These are phyloP conservation scores for Xylariaceae sp. DNA, from an alignment of 2,329 filamentous ascomycete genomes.

Conservation along the genomic window DNA sequence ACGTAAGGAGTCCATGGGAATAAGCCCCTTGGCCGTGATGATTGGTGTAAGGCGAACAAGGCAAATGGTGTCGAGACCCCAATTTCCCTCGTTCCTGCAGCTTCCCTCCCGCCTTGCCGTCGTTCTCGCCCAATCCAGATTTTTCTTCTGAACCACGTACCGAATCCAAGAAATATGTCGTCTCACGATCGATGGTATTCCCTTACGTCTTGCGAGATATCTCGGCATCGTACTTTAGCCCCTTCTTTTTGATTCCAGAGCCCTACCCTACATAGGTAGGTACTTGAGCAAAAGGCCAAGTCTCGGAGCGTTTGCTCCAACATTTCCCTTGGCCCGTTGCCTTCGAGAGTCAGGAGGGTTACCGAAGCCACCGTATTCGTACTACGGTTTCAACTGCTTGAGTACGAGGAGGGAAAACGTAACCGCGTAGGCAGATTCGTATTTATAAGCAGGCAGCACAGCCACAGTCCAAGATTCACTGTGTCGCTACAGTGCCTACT, in stretches of 20 bases:
- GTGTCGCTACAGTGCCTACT: not conserved
- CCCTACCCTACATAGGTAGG: too few relatives aligned
- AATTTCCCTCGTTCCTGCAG: not conserved
- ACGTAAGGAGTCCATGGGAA: not conserved
- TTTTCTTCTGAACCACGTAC: too few relatives aligned
- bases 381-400: too few relatives aligned
- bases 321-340: too few relatives aligned
- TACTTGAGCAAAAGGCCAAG: too few relatives aligned
- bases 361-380: too few relatives aligned
- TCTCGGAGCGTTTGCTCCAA: too few relatives aligned
- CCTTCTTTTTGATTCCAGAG: too few relatives aligned
- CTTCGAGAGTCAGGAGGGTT: too few relatives aligned
- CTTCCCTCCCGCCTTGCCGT: not conserved
- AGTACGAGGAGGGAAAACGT: too few relatives aligned
- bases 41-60: not conserved
- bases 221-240: not conserved
- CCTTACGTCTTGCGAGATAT: not conserved
- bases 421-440: not conserved
- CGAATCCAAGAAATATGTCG: too few relatives aligned
- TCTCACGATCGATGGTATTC: not conserved
- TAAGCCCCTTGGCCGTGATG: not conserved
- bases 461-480: not conserved
- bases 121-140: too few relatives aligned
- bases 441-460: not conserved
- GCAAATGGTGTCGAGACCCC: not conserved